A percentile compares a stretch with the other conserved stretches of the same genome.
These are phyloP conservation scores for Trametes villosa DNA, from an alignment of 768 basidiomycete genomes.

Conservation along the genomic window DNA sequence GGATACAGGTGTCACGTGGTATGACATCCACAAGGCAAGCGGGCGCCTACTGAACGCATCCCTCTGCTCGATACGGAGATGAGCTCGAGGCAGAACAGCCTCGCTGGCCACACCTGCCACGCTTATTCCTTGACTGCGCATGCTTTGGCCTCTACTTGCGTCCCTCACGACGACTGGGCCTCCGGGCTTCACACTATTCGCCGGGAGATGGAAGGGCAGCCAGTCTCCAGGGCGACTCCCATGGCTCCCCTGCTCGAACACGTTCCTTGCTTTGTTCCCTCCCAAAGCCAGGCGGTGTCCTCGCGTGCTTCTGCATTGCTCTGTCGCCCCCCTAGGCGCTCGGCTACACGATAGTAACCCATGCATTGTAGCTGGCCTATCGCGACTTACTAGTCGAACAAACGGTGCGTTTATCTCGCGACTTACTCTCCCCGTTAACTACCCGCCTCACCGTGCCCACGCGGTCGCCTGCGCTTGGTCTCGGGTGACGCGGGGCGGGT, in stretches of 20 bases:
- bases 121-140: not conserved
- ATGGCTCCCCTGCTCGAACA: not conserved
- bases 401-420: conserved; percentile 8
- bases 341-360: not conserved
- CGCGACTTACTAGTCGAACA: not conserved
- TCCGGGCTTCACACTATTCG: not conserved
- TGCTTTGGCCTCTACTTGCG: not conserved
- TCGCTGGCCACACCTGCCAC: not conserved
- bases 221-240: not conserved
- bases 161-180: not conserved
- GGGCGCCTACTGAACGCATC: not conserved
- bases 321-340: not conserved
- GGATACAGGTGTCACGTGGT: not conserved
- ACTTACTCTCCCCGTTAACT: not conserved
- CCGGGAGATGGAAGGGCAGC: not conserved
- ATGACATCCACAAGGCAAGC: too few species aligned
- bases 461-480: not conserved
- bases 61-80: not conserved
- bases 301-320: not conserved
- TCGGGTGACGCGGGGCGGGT: conserved; percentile 9
- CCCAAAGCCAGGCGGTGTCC: not conserved
- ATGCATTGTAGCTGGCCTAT: not conserved
- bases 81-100: not conserved
- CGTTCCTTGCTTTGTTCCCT: conserved; percentile 8
- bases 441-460: not conserved